Percentiles rank a stretch among this genome's conserved stretches.
Evolutionary conservation across 192 early-diverging fungal genomes (phyloP).

Genomic region (Neocallimastix lanati): DNA sequence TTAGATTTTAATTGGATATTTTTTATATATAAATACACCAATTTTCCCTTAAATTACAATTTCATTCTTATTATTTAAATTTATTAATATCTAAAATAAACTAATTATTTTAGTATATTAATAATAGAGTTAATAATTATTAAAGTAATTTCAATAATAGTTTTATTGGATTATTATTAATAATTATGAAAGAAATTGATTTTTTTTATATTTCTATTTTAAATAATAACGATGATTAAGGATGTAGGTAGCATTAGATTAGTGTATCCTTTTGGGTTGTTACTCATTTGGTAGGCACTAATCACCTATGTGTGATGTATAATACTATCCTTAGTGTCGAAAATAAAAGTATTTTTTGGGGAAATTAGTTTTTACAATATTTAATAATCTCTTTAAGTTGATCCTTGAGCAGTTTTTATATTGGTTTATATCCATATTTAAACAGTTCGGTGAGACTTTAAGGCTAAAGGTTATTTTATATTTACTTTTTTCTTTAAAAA

Average conservation of each 20-base stretch:
- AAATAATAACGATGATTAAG: background rate
- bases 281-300: background rate
- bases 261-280: background rate
- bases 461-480: background rate
- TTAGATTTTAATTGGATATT: background rate
- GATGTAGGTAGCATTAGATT: background rate
- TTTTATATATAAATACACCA: background rate
- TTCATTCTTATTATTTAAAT: background rate
- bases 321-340: background rate
- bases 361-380: background rate
- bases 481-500: background rate
- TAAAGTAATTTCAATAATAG: too few relatives aligned
- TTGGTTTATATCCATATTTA: background rate
- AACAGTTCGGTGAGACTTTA: background rate
- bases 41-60: background rate
- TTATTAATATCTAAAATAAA: background rate
- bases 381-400: background rate
- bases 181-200: too few relatives aligned
- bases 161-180: too few relatives aligned
- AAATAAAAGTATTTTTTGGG: background rate
- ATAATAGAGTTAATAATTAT: too few relatives aligned
- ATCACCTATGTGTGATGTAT: background rate
- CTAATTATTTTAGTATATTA: too few relatives aligned
- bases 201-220: too few relatives aligned
- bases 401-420: background rate